Conservation (phyloP, 2,329 filamentous ascomycete genomes). For the Pseudocercospora fijiensis region DNA sequence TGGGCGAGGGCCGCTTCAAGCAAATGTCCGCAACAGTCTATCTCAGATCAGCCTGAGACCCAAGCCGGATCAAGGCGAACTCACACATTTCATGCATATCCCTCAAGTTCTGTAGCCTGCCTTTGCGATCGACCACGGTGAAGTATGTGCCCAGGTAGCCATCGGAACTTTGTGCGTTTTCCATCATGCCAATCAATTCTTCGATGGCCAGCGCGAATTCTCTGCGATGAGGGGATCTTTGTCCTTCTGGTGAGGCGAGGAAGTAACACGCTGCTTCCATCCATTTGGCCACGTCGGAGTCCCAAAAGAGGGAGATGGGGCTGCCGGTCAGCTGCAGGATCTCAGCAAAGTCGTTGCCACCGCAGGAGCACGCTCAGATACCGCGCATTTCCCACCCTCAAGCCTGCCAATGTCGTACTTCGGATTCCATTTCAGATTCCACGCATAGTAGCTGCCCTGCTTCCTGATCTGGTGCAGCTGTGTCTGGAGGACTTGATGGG, state of each 20-base stretch:
- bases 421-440: conserved; percentile 10
- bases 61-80: not conserved
- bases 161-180: conserved; percentile 5
- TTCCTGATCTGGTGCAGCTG: conserved; percentile 8
- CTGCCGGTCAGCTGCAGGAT: conserved; percentile 2
- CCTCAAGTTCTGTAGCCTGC: conserved; percentile 5
- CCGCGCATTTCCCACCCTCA: conserved; percentile 5
- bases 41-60: not conserved
- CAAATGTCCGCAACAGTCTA: conserved; percentile 11
- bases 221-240: not conserved
- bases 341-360: not conserved
- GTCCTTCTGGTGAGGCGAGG: conserved; percentile 9
- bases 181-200: conserved; percentile 11
- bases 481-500: conserved; percentile 7
- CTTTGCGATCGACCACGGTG: conserved; percentile 9
- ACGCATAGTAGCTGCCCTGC: conserved; percentile 10
- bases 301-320: conserved; percentile 52
- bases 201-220: conserved; percentile 2
- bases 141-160: conserved; percentile 10
- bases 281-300: conserved; percentile 59
- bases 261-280: conserved; percentile 63
- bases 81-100: conserved; percentile 15
- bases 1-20: conserved; percentile 12
- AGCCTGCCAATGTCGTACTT: conserved; percentile 11
- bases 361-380: not conserved